Conservation (phyloP, 495 filamentous ascomycete genomes). For the Platismatia glauca region DNA sequence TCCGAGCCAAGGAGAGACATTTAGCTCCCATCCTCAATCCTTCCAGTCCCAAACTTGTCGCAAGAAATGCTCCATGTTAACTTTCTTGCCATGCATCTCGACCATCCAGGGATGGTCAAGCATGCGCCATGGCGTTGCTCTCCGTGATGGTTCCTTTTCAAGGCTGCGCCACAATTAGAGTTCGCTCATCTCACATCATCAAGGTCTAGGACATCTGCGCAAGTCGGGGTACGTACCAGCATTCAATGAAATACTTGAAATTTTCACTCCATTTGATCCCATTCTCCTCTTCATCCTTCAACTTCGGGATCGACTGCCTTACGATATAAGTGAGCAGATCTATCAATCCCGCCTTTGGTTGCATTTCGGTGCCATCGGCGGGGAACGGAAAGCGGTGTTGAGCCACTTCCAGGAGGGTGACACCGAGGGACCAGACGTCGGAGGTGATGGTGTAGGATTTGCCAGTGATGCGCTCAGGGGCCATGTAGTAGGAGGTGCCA, state of each 20-base stretch:
- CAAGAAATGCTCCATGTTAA: slow-evolving; percentile 92
- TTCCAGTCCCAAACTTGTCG: slow-evolving; percentile 95
- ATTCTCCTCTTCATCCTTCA: slow-evolving; percentile 81
- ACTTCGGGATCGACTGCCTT: slow-evolving; percentile 84
- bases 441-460: slow-evolving; percentile 97
- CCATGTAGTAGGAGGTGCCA: slow-evolving; percentile 98
- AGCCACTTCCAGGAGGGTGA: slow-evolving; percentile 92
- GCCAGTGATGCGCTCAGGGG: slow-evolving; percentile 92
- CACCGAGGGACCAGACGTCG: slow-evolving; percentile 94
- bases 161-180: slow-evolving; percentile 46
- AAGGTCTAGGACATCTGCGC: background rate
- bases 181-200: background rate
- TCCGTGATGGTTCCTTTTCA: slow-evolving; percentile 80
- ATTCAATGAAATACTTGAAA: slow-evolving; percentile 99
- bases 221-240: slow-evolving; percentile 65
- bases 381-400: slow-evolving; percentile 98
- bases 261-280: slow-evolving; percentile 86
- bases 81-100: slow-evolving; percentile 89
- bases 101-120: slow-evolving; percentile 97
- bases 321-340: slow-evolving; percentile 97
- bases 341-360: slow-evolving; percentile 77
- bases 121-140: slow-evolving; percentile 96
- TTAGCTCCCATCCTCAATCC: slow-evolving; percentile 26
- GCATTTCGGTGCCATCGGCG: slow-evolving; percentile 88
- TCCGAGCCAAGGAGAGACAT: background rate